phyloP scores from a whole-genome alignment of 2,329 filamentous ascomycete genomes.

The Claviceps purpurea region DNA sequence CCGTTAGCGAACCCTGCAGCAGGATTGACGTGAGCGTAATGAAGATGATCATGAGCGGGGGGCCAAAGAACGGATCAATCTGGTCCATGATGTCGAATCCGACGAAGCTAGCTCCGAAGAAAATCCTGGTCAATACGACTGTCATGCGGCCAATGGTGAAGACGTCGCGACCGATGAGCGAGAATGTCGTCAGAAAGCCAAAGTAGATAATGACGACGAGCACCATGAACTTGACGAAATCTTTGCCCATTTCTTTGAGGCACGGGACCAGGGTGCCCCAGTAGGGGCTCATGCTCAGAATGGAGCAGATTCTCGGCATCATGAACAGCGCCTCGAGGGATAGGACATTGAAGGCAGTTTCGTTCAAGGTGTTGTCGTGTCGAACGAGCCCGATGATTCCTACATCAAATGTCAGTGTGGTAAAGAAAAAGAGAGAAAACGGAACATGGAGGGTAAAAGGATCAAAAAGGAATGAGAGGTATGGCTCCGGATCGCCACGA shows the following conservation, averaged over 20 bases:
- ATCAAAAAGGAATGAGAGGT: background rate
- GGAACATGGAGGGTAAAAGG: background rate
- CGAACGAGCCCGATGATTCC: conserved; percentile 28
- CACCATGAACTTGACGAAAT: conserved; percentile 75
- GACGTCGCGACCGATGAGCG: conserved; percentile 57
- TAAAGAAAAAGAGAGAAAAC: background rate
- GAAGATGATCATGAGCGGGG: conserved; percentile 57
- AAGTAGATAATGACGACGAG: conserved; percentile 72
- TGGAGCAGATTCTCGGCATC: conserved; percentile 75
- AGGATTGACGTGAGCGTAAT: conserved; percentile 66
- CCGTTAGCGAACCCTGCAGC: conserved; percentile 64
- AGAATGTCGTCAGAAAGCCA: conserved; percentile 80
- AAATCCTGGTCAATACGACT: conserved; percentile 66
- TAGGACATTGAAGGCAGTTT: conserved; percentile 78
- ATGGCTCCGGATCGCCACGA: background rate
- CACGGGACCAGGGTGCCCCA: conserved; percentile 86
- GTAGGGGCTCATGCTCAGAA: conserved; percentile 76
- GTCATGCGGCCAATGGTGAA: conserved; percentile 57
- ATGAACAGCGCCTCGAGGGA: conserved; percentile 81
- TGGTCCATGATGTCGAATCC: conserved; percentile 56
- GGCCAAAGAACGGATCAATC: conserved; percentile 45
- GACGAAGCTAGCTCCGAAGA: conserved; percentile 63
- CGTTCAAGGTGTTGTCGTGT: conserved; percentile 48
- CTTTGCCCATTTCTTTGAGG: conserved; percentile 86
- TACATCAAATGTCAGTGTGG: conserved; percentile 5